phyloP scores from a whole-genome alignment of 179 eudicot species.

The Vitellaria paradoxa region DNA sequence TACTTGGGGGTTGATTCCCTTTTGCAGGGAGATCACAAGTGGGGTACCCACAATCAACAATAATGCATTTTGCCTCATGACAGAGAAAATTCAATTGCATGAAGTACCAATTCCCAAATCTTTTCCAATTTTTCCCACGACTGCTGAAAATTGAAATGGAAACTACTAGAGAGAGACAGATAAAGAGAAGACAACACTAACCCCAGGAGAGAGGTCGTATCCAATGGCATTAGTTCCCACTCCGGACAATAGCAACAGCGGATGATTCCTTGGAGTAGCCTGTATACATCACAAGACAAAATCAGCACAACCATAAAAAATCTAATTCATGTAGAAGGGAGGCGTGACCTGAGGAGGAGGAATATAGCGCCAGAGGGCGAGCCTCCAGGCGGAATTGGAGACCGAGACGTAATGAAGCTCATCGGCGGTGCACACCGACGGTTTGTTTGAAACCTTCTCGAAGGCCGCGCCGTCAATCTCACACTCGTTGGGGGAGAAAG shows the following conservation, averaged over 20 bases:
- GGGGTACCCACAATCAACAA: too few species aligned
- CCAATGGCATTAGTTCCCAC: constrained; percentile 98
- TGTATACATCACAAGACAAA: constrained; percentile 11
- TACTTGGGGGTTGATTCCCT: too few species aligned
- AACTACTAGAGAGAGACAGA: too few species aligned
- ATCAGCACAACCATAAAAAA: not conserved
- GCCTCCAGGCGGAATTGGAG: constrained; percentile 53
- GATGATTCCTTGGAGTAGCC: constrained; percentile 81
- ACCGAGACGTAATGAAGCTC: constrained; percentile 85
- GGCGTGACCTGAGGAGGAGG: constrained; percentile 50
- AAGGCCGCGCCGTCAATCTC: constrained; percentile 8
- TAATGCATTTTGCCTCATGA: not conserved
- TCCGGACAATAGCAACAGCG: constrained; percentile 86
- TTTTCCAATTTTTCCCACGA: not conserved
- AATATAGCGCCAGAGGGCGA: constrained; percentile 76
- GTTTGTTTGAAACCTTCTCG: constrained; percentile 38
- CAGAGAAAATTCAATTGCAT: not conserved
- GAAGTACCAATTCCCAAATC: not conserved
- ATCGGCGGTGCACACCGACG: constrained; percentile 74
- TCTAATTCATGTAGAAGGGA: not conserved
- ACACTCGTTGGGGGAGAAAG: constrained; percentile 24
- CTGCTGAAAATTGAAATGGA: too few species aligned
- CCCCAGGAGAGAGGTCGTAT: constrained; percentile 95
- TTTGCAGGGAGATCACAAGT: too few species aligned
- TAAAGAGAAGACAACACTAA: constrained; percentile 21